Base-by-base conservation (phyloP, 2,329 filamentous ascomycete genomes). In the Diplodia intermedia region DNA sequence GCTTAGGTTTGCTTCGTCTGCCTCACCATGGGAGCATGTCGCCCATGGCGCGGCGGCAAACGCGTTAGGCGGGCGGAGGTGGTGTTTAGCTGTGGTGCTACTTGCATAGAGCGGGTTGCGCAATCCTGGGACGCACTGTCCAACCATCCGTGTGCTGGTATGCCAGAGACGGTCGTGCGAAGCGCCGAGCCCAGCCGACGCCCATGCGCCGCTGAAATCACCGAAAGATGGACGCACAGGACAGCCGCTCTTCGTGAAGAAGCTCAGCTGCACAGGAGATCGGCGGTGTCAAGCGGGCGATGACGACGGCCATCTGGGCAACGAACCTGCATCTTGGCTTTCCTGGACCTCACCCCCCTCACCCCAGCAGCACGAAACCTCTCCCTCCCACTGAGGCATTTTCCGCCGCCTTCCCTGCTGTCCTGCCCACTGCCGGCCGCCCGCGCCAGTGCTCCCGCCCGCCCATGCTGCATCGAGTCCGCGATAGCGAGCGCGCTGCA, bases 71-170 rank as follows among this genome's bases (percentile, higher is more conserved):
- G 40, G 29, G 31, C 60, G 60, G 43, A 49, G 43, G 60, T 63
- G 60, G 8, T 63, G 60, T 63, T 63, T 63, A 38, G 60, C 60
- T 31, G 56, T 33, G 26, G 38, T 49, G 14, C 8, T 31, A 63
- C 47, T 52, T 63, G 60, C 47, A 62, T 62, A 62, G 40, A 49
- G 57, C 57, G 43, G 50, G 43, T 63, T 63, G 60, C 60, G 60
- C 60, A 63, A 63, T 63, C 60, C 43, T 63, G 40, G 60, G 57
- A 63, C 60, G 60, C 60, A 63, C 60, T 63, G 60, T 52, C 43
- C 60, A 52, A 18, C 60, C 57, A 52, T 47, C 57, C 57, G 57
- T 49, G 57, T 33, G 56, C 56, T 23, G 43, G 57, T 49, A 43
- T 49, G 56, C 56, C 38, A 60, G 38, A 60, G 38, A 14, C 38